phyloP scores from a whole-genome alignment of 345 rosid species.

The Cardiospermum halicacabum region DNA sequence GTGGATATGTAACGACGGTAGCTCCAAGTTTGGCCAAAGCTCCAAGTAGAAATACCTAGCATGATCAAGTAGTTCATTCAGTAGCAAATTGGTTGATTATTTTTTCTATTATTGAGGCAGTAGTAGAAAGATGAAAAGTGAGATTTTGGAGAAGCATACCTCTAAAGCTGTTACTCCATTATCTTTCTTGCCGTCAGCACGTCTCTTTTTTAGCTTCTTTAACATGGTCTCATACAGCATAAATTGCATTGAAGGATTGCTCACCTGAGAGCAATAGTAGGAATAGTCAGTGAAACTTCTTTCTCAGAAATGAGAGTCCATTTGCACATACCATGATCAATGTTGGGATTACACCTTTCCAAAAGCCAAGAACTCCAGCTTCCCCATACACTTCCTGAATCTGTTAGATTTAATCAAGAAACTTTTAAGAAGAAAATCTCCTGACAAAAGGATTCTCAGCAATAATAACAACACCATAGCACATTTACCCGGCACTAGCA shows the following conservation, averaged over 20 bases:
- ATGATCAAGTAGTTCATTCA: slow-evolving; percentile 19
- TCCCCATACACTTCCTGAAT: slow-evolving; percentile 80
- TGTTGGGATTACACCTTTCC: slow-evolving; percentile 95
- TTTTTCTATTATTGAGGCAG: not conserved
- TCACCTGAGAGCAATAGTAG: slow-evolving; percentile 48
- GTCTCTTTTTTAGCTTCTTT: slow-evolving; percentile 69
- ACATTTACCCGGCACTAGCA: not conserved
- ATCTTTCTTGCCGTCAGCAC: slow-evolving; percentile 39
- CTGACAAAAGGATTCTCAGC: not conserved
- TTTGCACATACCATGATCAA: slow-evolving; percentile 76
- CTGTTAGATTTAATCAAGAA: slow-evolving; percentile 36
- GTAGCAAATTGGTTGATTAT: not conserved
- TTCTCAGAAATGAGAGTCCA: slow-evolving; percentile 23
- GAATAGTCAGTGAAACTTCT: slow-evolving; percentile 27
- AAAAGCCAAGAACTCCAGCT: slow-evolving; percentile 86
- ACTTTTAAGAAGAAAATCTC: slow-evolving; percentile 8
- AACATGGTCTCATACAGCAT: slow-evolving; percentile 95
- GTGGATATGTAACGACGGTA: slow-evolving; percentile 90
- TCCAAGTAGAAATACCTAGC: slow-evolving; percentile 88
- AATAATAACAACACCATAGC: not conserved
- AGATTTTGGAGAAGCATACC: slow-evolving; percentile 37
- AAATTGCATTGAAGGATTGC: slow-evolving; percentile 97
- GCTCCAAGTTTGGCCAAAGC: slow-evolving; percentile 99
- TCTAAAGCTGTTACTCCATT: slow-evolving; percentile 66
- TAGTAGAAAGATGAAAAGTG: not conserved